Evolutionary conservation across 2,329 filamentous ascomycete genomes (phyloP), one percentile per base, ranked within the genome.

Genomic region (Bipolaris victoriae): DNA sequence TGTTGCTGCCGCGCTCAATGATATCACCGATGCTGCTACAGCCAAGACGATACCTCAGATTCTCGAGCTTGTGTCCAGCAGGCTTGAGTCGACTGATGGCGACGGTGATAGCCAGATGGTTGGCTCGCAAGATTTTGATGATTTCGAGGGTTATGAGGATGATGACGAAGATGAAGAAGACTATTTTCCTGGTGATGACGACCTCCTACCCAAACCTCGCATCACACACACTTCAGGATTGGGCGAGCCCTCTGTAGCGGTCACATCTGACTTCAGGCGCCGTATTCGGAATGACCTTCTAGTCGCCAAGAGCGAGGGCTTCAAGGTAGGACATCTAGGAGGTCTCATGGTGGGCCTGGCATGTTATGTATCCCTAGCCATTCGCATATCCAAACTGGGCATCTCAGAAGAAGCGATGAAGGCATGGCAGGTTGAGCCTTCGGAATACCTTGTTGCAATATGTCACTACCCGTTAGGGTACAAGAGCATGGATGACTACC

Each of bases 391-490:
- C 3, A 90, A 89, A 65, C 83, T 97, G 1, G 87, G 84, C 0
- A 84, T 97, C 11, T 89, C 90, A 0, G 83, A 88, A 36, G 90
- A 93, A 68, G 88, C 87, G 0, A 84, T 91, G 75, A 83, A 89
- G 67, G 90, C 92, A 1, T 97, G 92, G 92, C 83, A 88, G 58
- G 73, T 97, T 10, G 76, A 84, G 13, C 76, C 81, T 0, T 76
- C 81, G 0, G 88, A 92, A 33, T 93, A 94, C 67, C 74, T 96
- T 37, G 84, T 94, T 4, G 80, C 96, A 4, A 79, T 97, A 20
- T 83, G 95, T 41, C 83, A 84, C 35, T 90, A 90, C 62, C 77
- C 81, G 0, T 73, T 76, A n/a, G 81, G 79, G 0, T 96, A 96
- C 73, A 81, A 80, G 31, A 78, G 79, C 3, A 78, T 90, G 47